Conservation (phyloP, 805 yeast species). For the Starmera amethionina region DNA sequence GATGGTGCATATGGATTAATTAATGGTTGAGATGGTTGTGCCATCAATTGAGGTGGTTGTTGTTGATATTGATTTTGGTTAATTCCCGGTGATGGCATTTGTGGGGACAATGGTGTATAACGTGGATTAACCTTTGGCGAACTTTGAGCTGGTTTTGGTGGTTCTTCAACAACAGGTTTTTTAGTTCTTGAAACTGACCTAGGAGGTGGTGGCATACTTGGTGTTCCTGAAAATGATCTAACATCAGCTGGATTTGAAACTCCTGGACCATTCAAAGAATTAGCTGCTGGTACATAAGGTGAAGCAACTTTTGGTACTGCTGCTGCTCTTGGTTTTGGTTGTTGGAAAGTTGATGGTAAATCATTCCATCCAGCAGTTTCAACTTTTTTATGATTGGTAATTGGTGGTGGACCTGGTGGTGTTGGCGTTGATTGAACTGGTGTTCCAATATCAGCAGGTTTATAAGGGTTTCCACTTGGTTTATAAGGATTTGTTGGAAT, state of each 20-base stretch:
- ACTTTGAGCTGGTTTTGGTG: slow-evolving; percentile 9
- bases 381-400: slow-evolving; percentile 21
- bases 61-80: slow-evolving; percentile 1
- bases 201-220: slow-evolving; percentile 26
- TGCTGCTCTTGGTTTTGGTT: slow-evolving; percentile 31
- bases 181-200: slow-evolving; percentile 19
- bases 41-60: neutral
- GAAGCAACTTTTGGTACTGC: slow-evolving; percentile 23
- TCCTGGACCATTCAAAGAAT: slow-evolving; percentile 18
- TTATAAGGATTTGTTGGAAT: slow-evolving; percentile 15
- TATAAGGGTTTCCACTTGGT: slow-evolving; percentile 15
- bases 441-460: slow-evolving; percentile 10
- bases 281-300: slow-evolving; percentile 11
- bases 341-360: slow-evolving; percentile 44
- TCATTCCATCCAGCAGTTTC: slow-evolving; percentile 69
- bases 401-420: slow-evolving; percentile 18
- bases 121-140: slow-evolving; percentile 20
- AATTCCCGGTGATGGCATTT: slow-evolving; percentile 6
- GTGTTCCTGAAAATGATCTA: slow-evolving; percentile 12
- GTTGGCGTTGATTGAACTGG: slow-evolving; percentile 1
- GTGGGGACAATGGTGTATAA: slow-evolving; percentile 23
- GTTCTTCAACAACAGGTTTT: slow-evolving; percentile 7
- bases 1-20: slow-evolving; percentile 31
- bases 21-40: slow-evolving; percentile 15
- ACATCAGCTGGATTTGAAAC: slow-evolving; percentile 10